phyloP scores from a whole-genome alignment of 768 basidiomycete genomes.

The Mycena galericulata region DNA sequence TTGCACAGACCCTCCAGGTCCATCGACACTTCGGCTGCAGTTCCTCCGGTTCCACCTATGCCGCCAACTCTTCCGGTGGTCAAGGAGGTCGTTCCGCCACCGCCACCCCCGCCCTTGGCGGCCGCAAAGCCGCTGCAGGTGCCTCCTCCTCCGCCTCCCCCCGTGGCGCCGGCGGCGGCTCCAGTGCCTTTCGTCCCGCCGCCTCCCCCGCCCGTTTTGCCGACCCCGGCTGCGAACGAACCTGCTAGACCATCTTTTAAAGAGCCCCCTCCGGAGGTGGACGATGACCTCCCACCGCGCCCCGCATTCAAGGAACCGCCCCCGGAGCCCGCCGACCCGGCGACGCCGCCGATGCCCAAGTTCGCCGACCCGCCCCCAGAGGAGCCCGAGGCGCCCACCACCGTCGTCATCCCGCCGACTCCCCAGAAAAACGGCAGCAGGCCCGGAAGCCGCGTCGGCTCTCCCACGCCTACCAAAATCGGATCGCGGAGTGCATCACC shows the following conservation, averaged over 20 bases:
- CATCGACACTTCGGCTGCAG: conserved; percentile 44
- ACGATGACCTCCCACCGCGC: conserved; percentile 57
- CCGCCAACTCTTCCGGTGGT: conserved; percentile 40
- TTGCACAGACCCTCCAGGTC: conserved; percentile 50
- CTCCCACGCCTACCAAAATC: conserved; percentile 46
- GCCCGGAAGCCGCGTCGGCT: conserved; percentile 44
- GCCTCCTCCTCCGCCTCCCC: conserved; percentile 36
- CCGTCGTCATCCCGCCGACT: conserved; percentile 64
- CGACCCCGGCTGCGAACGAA: conserved; percentile 5
- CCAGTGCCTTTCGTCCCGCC: conserved; percentile 35
- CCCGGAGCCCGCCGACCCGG: conserved; percentile 44
- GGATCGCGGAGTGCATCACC: conserved; percentile 61
- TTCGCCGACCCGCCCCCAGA: conserved; percentile 55
- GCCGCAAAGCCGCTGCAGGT: conserved; percentile 31
- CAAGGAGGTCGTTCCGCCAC: conserved; percentile 25
- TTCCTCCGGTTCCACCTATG: conserved; percentile 34
- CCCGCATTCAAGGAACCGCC: conserved; percentile 56
- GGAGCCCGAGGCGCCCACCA: conserved; percentile 46
- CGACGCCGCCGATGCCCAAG: conserved; percentile 51
- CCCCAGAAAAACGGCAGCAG: conserved; percentile 58
- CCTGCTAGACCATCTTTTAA: conserved; percentile 58
- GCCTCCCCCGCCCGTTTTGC: conserved; percentile 45
- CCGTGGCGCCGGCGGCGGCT: conserved; percentile 32
- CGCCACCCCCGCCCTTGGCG: conserved; percentile 43
- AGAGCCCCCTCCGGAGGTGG: conserved; percentile 71